Conservation (phyloP, 768 basidiomycete species). For the Filobasidium floriforme region DNA sequence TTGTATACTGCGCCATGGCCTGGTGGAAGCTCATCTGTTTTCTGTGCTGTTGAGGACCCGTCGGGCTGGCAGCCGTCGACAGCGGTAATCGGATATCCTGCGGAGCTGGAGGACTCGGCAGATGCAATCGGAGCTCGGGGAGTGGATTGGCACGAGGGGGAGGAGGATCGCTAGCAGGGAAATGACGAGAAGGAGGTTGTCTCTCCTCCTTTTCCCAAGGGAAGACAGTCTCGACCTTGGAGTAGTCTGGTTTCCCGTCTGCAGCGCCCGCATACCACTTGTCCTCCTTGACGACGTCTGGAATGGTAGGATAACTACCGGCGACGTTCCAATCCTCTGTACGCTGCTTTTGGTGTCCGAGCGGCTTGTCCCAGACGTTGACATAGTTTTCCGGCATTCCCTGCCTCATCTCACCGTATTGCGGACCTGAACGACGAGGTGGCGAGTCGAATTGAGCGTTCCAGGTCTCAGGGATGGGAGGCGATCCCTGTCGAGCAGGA, state of each 20-base stretch:
- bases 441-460: conserved; percentile 74
- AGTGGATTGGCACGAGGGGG: conserved; percentile 22
- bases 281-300: conserved; percentile 60
- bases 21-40: conserved; percentile 48
- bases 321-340: conserved; percentile 17
- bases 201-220: conserved; percentile 71
- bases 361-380: conserved; percentile 74
- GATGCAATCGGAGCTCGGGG: conserved; percentile 4
- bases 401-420: conserved; percentile 49
- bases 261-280: conserved; percentile 54
- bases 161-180: conserved; percentile 47
- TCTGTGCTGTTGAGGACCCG: conserved; percentile 50
- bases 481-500: conserved; percentile 32
- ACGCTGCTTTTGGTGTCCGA: conserved; percentile 31
- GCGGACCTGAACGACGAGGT: conserved; percentile 55
- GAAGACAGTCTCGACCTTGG: conserved; percentile 70
- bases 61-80: conserved; percentile 26
- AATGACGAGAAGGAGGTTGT: conserved; percentile 33
- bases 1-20: conserved; percentile 53
- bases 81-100: not conserved
- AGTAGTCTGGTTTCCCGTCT: conserved; percentile 56
- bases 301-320: conserved; percentile 55
- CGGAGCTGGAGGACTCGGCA: conserved; percentile 9
- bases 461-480: conserved; percentile 57
- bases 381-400: conserved; percentile 70